Evolutionary conservation across 2,329 filamentous ascomycete species (phyloP), one percentile per base, ranked within the genome.

Genomic region (Alternaria sp.): DNA sequence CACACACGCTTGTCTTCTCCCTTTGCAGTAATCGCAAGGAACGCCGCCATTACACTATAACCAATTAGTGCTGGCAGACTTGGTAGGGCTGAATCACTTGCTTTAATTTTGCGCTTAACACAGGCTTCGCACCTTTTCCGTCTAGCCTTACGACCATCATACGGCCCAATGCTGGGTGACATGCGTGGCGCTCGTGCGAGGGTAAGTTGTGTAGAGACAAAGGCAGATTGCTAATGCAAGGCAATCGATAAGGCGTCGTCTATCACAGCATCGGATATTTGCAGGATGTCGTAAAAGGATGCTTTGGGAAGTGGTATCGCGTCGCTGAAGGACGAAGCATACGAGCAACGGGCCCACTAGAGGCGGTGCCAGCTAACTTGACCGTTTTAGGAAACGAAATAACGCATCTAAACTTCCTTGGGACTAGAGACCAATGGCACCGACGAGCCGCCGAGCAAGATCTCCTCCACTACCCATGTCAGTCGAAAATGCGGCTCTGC

Each of bases 131-230:
- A 76, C 13, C 73, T 67, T 57, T 71, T 75, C 28, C 67, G 69
- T 30, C 69, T 66, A 5, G 71, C 67, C 57, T 69, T 74, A n/a
- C 73, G 73, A 28, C 73, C 73, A 61, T 76, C 73, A 15, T 67
- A 69, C 23, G 73, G 73, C 23, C 73, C 73, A n/a, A 70, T 66
- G 19, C 52, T 57, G 26, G 57, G 55, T 15, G 63, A 45, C 70
- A 71, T 72, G 23, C 28, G 57, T 23, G 49, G 12, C 44, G 23
- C 30, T 15, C 5, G 13, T 8, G 5, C 21, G 26, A 30, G n/a
- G 12, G 26, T 26, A 15, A 36, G 49, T 7, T 5, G n/a, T 46
- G 21, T 17, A 12, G 12, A 19, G 10, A 7, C 12, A 36, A 21
- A 8, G 25, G n/a, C 40, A 32, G 12, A 19, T 21, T 21, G 13